Evolutionary conservation across 2,329 filamentous ascomycete species (phyloP).

Genomic region (Pestalotiopsis sp.): DNA sequence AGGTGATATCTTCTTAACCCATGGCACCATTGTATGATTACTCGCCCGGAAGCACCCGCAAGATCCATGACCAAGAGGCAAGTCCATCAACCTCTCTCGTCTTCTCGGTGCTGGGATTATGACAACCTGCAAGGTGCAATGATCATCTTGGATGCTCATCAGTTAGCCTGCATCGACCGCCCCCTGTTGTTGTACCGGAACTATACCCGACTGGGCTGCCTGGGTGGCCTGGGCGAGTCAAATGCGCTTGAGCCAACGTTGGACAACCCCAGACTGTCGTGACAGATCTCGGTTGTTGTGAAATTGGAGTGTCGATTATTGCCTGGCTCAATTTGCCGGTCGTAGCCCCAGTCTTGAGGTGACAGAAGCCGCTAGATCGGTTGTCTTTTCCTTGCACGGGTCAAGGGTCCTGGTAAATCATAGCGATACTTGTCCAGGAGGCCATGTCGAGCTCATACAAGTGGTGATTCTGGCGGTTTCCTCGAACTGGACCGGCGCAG

Average conservation of each 20-base stretch:
- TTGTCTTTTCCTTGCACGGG: not conserved
- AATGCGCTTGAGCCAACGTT: slow-evolving; percentile 4
- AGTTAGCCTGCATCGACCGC: not conserved
- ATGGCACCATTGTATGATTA: not conserved
- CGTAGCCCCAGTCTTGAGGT: not conserved
- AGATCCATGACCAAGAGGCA: not conserved
- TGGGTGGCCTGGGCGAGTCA: slow-evolving; percentile 9
- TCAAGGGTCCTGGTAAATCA: not conserved
- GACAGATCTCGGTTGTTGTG: slow-evolving; percentile 13
- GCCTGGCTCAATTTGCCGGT: slow-evolving; percentile 8
- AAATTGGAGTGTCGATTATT: slow-evolving; percentile 15
- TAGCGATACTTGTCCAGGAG: not conserved
- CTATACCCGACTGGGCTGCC: slow-evolving; percentile 6
- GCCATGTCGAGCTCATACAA: not conserved
- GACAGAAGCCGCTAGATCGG: slow-evolving; percentile 6
- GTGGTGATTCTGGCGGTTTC: not conserved
- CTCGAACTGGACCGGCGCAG: not conserved
- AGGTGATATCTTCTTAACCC: not conserved
- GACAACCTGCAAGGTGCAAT: slow-evolving; percentile 15
- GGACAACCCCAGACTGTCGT: slow-evolving; percentile 6
- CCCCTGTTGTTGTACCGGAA: not conserved
- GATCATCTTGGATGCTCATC: slow-evolving; percentile 10
- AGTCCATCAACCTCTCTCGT: not conserved
- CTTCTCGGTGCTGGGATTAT: slow-evolving; percentile 9
- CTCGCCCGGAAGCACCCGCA: not conserved